phyloP scores from a whole-genome alignment of 2,329 filamentous ascomycete genomes.

The Akanthomyces dipterigenus region DNA sequence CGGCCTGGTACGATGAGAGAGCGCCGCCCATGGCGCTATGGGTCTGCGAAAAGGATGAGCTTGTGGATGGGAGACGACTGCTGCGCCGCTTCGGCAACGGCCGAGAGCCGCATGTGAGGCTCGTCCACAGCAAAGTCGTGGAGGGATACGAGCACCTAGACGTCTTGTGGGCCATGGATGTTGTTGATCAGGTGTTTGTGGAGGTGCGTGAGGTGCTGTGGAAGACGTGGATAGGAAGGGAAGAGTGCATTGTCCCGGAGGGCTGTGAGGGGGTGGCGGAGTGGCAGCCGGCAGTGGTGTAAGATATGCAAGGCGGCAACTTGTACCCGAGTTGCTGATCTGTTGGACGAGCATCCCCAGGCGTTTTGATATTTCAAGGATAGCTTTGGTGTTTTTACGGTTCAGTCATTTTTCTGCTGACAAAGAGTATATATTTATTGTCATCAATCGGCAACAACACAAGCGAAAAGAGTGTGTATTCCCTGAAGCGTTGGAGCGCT shows the following conservation, averaged over 20 bases:
- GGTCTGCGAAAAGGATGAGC: constrained; percentile 74
- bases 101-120: constrained; percentile 70
- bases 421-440: neutral
- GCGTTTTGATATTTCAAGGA: neutral
- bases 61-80: constrained; percentile 75
- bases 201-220: constrained; percentile 79
- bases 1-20: constrained; percentile 75
- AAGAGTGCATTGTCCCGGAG: constrained; percentile 54
- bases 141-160: constrained; percentile 90
- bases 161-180: constrained; percentile 91
- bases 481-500: neutral
- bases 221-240: constrained; percentile 59
- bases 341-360: neutral
- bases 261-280: constrained; percentile 50
- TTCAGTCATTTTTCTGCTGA: neutral
- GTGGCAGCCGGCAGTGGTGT: constrained; percentile 25
- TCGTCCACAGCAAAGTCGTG: constrained; percentile 79
- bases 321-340: neutral
- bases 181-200: constrained; percentile 71
- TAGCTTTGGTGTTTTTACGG: neutral
- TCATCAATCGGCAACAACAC: neutral
- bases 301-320: neutral
- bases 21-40: constrained; percentile 82
- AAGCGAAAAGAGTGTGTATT: neutral
- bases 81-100: constrained; percentile 68